Evolutionary conservation across 805 yeast species (phyloP), one percentile per base, ranked within the genome.

Genomic region (Nakazawaea ernobii): DNA sequence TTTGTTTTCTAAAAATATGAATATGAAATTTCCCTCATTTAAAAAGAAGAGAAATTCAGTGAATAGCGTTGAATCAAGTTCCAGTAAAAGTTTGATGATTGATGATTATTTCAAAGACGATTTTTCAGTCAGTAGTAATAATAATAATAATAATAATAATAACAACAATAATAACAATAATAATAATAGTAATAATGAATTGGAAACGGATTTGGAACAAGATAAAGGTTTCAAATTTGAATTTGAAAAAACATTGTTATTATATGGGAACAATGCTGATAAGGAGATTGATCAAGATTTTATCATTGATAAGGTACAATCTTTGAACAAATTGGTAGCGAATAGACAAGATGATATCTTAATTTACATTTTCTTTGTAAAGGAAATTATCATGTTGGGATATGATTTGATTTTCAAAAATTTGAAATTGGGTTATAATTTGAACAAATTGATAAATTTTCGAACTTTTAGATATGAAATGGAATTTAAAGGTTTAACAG

Each of bases 311-410:
- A 42, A 36, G 14, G 9, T 39, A 3, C 13, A 35, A 9, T 15
- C 8, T 26, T 37, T 47, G 37, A 47, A 42, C n/a, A 26, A 36
- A 29, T 28, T 39, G 38, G 37, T 46, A 10, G 10, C 17, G 14
- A 42, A 47, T 20, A 48, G 32, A 27, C 44, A 48, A 15, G 50
- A 48, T 30, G 50, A 48, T 39, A 33, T 43, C 14, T 15, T 39
- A n/a, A 14, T 48, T 10, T 48, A 37, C 30, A 15, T 43, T 4
- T 14, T 15, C n/a, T 39, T 43, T n/a, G n/a, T 28, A 13, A 39
- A 39, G 30, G n/a, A 48, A 6, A 28, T 43, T 13, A 39, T 39
- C 8, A 7, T 48, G 2, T 35, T 48, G 15, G 49, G 49, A 13
- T 40, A 35, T 35, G 37, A 35, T 6, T 4, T 40, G 33, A 30